These are phyloP conservation scores for Populus hybrid DNA, from an alignment of 441 rosid species.

Conservation along the genomic window DNA sequence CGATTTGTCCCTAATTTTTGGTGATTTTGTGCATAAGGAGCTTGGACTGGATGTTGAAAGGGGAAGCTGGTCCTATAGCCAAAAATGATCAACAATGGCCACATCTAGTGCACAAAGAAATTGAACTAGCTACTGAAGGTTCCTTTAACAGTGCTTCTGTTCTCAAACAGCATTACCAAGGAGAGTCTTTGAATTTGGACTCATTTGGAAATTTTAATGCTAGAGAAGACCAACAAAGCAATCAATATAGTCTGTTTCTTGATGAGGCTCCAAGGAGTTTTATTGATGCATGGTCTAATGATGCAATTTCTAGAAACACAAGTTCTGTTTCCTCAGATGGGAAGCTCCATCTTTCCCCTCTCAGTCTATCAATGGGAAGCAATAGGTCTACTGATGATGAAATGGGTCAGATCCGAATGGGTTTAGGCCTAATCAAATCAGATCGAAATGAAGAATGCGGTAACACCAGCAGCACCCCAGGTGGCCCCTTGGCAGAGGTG, in stretches of 20 bases:
- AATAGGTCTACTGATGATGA: slow-evolving; percentile 27
- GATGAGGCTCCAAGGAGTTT: slow-evolving; percentile 22
- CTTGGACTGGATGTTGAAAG: slow-evolving; percentile 23
- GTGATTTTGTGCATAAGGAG: slow-evolving; percentile 7
- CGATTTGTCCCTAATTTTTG: background rate
- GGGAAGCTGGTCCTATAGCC: slow-evolving; percentile 5
- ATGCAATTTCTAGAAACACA: slow-evolving; percentile 18
- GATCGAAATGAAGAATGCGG: slow-evolving; percentile 26
- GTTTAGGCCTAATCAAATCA: slow-evolving; percentile 24
- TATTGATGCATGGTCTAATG: slow-evolving; percentile 48
- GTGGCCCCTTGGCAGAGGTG: slow-evolving; percentile 71
- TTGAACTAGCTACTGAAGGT: background rate
- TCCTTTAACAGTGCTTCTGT: background rate
- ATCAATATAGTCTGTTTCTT: background rate
- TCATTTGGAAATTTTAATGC: slow-evolving; percentile 15
- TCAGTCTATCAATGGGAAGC: slow-evolving; percentile 20
- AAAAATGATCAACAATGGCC: slow-evolving; percentile 20
- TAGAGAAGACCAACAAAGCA: slow-evolving; percentile 15
- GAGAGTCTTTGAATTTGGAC: slow-evolving; percentile 18
- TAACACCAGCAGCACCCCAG: slow-evolving; percentile 33
- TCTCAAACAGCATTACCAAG: background rate
- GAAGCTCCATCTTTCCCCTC: slow-evolving; percentile 35
- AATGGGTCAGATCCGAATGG: slow-evolving; percentile 31
- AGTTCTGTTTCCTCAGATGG: slow-evolving; percentile 33
- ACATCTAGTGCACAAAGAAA: slow-evolving; percentile 2